Base-by-base conservation (phyloP, 768 basidiomycete species). In the Hericium coralloides region DNA sequence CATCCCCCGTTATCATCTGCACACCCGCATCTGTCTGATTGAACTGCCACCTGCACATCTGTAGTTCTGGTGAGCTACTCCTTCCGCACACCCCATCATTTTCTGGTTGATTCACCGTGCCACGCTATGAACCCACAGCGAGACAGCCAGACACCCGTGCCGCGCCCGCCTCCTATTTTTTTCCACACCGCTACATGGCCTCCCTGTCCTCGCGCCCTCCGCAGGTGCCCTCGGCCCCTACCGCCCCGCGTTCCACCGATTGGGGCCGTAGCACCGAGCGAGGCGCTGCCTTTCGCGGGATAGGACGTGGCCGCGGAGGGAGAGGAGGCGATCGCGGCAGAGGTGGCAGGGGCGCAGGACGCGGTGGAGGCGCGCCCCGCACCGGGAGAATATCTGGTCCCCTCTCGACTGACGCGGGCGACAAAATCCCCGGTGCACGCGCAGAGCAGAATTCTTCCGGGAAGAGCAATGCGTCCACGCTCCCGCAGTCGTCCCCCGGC, bases 181-280 rank as follows among this genome's bases (percentile, higher is more conserved):
- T 26, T 17, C 20, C 43, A 39, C 49, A 48, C 43, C 20, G 23
- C 49, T 45, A 39, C 37, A 82, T 82, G 79, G 70, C 79, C 55
- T 66, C 77, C n/a, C 67, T 76, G 58, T 62, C 75, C 59, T 53
- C 68, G 56, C 22, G 49, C 3, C 49, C 49, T 12, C 26, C 49
- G 49, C 49, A 50, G 26, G 68, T 58, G 65, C 63, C 56, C 49
- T 69, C 49, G 59, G 72, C 52, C 55, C 65, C 59, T 68, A 54
- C 60, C 20, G 62, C 65, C 54, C 68, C 74, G 58, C 70, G 71
- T 48, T 61, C 65, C 37, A 68, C 72, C 55, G 74, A 77, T 58
- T 80, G 81, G 80, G 68, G 64, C 45, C 72, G 72, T 51, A 63
- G 69, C n/a, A 73, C 71, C 51, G 82, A 81, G 49, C 71, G 75